These are phyloP conservation scores for Suhomyces choctaworum DNA, from an alignment of 1,139 yeast genomes.

Conservation along the genomic window DNA sequence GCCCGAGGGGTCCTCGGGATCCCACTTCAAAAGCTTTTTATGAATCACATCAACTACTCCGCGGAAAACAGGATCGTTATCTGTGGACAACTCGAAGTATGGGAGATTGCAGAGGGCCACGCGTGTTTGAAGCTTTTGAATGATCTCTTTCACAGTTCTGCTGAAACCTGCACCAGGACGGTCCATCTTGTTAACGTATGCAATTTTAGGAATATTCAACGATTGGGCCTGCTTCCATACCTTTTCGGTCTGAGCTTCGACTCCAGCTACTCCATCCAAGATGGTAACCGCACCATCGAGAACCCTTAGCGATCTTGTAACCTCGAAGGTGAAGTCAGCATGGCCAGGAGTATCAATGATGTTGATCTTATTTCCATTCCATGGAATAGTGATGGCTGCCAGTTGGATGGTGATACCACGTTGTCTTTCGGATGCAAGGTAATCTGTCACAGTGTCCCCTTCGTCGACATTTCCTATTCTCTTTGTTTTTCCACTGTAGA, in stretches of 20 bases:
- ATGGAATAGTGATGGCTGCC: slow-evolving; percentile 90
- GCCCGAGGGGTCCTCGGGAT: slow-evolving; percentile 52
- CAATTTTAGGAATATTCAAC: slow-evolving; percentile 67
- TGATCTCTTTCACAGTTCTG: slow-evolving; percentile 82
- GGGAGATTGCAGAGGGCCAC: slow-evolving; percentile 83
- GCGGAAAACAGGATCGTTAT: slow-evolving; percentile 49
- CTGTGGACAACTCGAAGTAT: slow-evolving; percentile 47
- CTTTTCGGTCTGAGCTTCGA: slow-evolving; percentile 96
- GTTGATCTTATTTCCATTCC: slow-evolving; percentile 78
- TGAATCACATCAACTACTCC: slow-evolving; percentile 88
- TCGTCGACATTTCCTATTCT: slow-evolving; percentile 93
- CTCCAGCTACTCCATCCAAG: slow-evolving; percentile 95
- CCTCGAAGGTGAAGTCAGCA: slow-evolving; percentile 96
- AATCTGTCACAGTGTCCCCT: slow-evolving; percentile 96
- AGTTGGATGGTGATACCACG: slow-evolving; percentile 96
- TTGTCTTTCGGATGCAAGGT: slow-evolving; percentile 82
- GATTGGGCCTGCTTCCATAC: slow-evolving; percentile 88
- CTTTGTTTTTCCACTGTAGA: slow-evolving; percentile 76
- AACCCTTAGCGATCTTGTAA: slow-evolving; percentile 82
- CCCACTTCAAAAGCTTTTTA: slow-evolving; percentile 67
- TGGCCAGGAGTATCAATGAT: slow-evolving; percentile 98
- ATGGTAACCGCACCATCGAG: slow-evolving; percentile 93
- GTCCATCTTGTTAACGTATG: slow-evolving; percentile 93
- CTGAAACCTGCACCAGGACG: slow-evolving; percentile 94
- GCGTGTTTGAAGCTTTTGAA: slow-evolving; percentile 71